These are phyloP conservation scores for Trichoderma sp. DNA, from an alignment of 2,329 filamentous ascomycete species.

Conservation along the genomic window DNA sequence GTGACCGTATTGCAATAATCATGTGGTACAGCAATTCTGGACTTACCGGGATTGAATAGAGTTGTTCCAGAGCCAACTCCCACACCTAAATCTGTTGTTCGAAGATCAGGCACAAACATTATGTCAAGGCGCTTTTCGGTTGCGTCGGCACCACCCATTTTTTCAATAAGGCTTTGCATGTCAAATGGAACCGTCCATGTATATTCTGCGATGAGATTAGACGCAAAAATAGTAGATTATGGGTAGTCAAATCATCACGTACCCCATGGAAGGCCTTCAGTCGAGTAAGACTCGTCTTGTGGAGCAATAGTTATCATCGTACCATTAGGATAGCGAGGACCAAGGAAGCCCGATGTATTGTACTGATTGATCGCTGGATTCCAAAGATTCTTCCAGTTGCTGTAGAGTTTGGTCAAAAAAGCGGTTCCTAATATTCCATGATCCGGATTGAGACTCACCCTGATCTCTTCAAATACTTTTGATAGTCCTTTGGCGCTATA, in stretches of 20 bases:
- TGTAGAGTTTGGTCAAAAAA: neutral
- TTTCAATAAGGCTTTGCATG: constrained; percentile 52
- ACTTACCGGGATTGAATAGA: constrained; percentile 39
- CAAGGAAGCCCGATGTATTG: constrained; percentile 35
- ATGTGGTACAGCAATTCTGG: constrained; percentile 35
- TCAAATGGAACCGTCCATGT: constrained; percentile 61
- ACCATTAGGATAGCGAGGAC: constrained; percentile 16
- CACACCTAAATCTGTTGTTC: constrained; percentile 45
- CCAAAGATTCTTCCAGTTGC: constrained; percentile 64
- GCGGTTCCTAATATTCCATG: neutral
- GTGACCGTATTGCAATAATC: fast-evolving
- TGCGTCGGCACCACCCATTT: constrained; percentile 52
- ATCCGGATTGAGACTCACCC: neutral
- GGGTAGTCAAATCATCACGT: neutral
- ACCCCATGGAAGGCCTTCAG: constrained; percentile 23
- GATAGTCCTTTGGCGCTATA: constrained; percentile 51
- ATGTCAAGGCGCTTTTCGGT: constrained; percentile 53
- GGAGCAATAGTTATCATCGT: constrained; percentile 12
- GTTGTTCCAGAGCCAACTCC: constrained; percentile 22
- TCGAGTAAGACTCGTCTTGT: constrained; percentile 12
- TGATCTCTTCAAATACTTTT: constrained; percentile 47
- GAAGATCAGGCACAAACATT: constrained; percentile 41
- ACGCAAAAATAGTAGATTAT: constrained; percentile 48
- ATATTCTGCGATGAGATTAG: constrained; percentile 51
- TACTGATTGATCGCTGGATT: constrained; percentile 46